Evolutionary conservation across 2,329 filamentous ascomycete genomes (phyloP), one percentile per base, ranked within the genome.

Genomic region (Monilinia fructicola): DNA sequence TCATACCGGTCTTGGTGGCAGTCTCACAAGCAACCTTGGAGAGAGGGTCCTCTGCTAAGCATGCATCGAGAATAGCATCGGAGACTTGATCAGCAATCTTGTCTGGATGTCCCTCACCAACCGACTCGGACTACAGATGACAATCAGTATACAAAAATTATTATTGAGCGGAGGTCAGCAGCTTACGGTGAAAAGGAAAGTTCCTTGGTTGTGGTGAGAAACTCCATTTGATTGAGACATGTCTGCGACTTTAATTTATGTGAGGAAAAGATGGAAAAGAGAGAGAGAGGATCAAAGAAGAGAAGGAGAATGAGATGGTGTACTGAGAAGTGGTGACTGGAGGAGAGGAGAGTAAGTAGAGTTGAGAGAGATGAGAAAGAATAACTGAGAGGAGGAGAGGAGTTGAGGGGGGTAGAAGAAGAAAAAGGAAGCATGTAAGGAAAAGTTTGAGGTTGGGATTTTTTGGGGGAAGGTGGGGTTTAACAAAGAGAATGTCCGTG

Each of bases 11-110:
- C 91, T 99, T 99, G 84, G 95, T 97, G 77, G 95, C 95, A 74
- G 94, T 97, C 87, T 99, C 95, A 82, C 95, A 99, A 80, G 95
- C 95, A 76, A 98, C 90, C 87, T 98, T 99, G 85, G 95, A 98
- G 78, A 97, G 88, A 73, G 94, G 94, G 80, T 99, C 95, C 82
- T 95, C 90, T 71, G 85, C 85, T 78, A 99, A 85, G 84, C 95
- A 98, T 83, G 95, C 95, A 86, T 99, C 95, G 84, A 99, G 93
- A 77, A 99, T 87, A 76, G 95, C 94, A 84, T 99, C 95, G 71
- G 94, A 98, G 61, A 98, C 92, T 85, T 99, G 95, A 80, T 99
- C 95, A 81, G 91, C 92, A 79, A 97, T 97, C 90, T 97, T 97
- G 82, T 96, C 93, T 77, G 93, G 92, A 84, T 96, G 93, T 74